These are phyloP conservation scores for Tillandsia fasciculata DNA, from an alignment of 176 grass and related monocot species.

Conservation along the genomic window DNA sequence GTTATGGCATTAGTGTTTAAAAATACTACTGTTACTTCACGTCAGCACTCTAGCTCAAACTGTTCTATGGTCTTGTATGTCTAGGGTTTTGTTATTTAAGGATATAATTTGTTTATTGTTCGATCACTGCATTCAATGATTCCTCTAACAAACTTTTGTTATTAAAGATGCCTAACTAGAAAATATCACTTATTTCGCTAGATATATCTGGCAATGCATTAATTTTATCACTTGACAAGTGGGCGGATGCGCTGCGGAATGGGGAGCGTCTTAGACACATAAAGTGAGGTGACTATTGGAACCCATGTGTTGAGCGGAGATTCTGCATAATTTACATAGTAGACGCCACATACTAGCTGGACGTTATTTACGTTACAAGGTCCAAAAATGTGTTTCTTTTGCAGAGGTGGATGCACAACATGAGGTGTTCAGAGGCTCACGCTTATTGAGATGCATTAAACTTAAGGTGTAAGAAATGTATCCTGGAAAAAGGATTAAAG, in stretches of 20 bases:
- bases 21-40: background rate
- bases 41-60: background rate
- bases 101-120: background rate
- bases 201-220: background rate
- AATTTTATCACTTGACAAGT: background rate
- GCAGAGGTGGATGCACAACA: background rate
- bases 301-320: too few relatives aligned
- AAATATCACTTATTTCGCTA: background rate
- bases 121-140: background rate
- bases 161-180: background rate
- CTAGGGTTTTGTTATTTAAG: background rate
- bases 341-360: too few relatives aligned
- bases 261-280: too few relatives aligned
- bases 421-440: constrained; percentile 1
- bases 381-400: background rate
- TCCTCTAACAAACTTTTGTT: constrained; percentile 3
- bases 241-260: background rate
- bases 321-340: too few relatives aligned
- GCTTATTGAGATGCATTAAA: background rate
- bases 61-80: background rate
- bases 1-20: background rate
- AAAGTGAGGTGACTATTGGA: too few relatives aligned
- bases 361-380: too few relatives aligned
- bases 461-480: background rate
- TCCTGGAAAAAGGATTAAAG: background rate